phyloP scores from a whole-genome alignment of 2,329 filamentous ascomycete genomes.

The Fusarium robinianum region DNA sequence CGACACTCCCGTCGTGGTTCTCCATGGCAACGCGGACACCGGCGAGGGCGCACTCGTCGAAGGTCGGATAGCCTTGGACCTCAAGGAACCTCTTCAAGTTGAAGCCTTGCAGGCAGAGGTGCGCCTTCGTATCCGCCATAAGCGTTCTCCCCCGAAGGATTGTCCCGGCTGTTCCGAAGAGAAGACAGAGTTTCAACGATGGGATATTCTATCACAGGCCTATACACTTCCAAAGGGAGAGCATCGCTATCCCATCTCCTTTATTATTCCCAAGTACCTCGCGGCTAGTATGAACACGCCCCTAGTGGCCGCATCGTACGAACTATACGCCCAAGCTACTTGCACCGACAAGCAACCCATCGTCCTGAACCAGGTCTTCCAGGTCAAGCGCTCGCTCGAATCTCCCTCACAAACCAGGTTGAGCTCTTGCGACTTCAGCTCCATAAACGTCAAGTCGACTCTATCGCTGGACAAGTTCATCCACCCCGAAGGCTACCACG shows the following conservation, averaged over 20 bases:
- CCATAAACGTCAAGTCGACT: background rate
- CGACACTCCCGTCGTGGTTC: background rate
- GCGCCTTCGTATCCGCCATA: background rate
- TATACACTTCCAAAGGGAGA: background rate
- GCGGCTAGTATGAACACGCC: background rate
- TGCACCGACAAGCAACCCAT: background rate
- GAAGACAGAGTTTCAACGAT: background rate
- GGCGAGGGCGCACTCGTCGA: background rate
- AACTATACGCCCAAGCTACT: background rate
- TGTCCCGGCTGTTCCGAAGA: background rate
- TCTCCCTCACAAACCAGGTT: no score
- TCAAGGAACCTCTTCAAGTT: background rate
- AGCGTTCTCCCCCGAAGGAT: background rate
- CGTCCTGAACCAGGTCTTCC: background rate
- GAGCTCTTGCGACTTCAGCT: background rate
- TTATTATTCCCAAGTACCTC: background rate
- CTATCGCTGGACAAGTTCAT: background rate
- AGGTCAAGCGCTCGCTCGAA: no score
- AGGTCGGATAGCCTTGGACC: background rate
- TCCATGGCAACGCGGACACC: background rate
- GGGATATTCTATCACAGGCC: background rate
- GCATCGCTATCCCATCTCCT: background rate
- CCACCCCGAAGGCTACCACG: background rate
- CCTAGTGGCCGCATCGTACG: background rate
- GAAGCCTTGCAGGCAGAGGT: background rate